These are phyloP conservation scores for Boletus rubroflammeus DNA, from an alignment of 768 basidiomycete genomes.

Conservation along the genomic window DNA sequence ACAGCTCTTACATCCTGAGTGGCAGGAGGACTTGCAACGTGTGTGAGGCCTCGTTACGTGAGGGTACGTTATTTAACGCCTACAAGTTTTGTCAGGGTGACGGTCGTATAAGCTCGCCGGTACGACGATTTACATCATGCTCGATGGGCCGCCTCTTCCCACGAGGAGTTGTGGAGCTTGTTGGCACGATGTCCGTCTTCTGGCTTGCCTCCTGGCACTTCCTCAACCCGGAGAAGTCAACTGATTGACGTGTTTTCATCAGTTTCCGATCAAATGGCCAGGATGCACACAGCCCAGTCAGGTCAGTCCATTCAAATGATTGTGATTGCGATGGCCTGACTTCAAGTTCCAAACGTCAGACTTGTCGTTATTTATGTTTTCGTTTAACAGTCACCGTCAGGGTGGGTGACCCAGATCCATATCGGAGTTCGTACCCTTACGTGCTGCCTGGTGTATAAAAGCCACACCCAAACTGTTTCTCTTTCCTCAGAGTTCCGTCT, in stretches of 20 bases:
- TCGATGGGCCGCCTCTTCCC: not conserved
- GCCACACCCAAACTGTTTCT: not conserved
- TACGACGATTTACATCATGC: not conserved
- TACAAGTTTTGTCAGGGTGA: not conserved
- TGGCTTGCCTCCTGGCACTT: not conserved
- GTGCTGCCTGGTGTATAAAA: constrained; percentile 13
- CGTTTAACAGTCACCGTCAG: not conserved
- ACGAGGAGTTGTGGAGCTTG: not conserved
- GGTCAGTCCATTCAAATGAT: constrained; percentile 20
- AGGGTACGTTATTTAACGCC: constrained; percentile 17
- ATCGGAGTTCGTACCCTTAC: not conserved
- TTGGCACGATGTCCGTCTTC: constrained; percentile 1
- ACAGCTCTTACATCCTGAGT: not conserved
- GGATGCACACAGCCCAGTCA: not conserved
- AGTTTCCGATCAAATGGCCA: not conserved
- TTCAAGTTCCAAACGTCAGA: not conserved
- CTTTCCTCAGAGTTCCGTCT: constrained; percentile 2
- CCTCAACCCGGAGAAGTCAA: not conserved
- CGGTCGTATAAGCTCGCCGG: not conserved
- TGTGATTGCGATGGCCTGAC: constrained; percentile 34
- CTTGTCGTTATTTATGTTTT: not conserved
- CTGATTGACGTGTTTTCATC: constrained; percentile 7
- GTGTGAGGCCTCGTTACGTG: constrained; percentile 1
- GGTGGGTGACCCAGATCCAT: not conserved
- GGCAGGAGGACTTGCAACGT: not conserved